These are phyloP conservation scores for Fusarium robinianum DNA, from an alignment of 2,329 filamentous ascomycete genomes.

Conservation along the genomic window DNA sequence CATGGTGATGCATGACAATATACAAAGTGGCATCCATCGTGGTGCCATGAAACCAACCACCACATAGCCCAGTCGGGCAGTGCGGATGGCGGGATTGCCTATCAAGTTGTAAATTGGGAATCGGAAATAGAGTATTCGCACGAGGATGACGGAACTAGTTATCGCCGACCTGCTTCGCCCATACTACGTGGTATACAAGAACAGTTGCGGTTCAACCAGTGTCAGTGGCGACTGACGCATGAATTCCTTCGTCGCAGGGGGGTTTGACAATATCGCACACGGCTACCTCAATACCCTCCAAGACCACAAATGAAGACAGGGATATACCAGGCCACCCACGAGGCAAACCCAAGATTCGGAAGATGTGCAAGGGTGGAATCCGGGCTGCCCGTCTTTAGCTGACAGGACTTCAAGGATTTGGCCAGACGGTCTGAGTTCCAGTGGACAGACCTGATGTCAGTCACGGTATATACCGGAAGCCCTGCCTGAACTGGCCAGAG, in stretches of 20 bases:
- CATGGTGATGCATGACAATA: slow-evolving; percentile 5
- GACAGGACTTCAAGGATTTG: slow-evolving; percentile 1
- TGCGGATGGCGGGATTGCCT: too few relatives aligned
- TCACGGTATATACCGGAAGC: too few relatives aligned
- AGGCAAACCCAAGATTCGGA: slow-evolving; percentile 2
- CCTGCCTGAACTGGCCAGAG: background rate
- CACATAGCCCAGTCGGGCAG: background rate
- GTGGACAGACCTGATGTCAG: background rate
- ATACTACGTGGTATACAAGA: too few relatives aligned
- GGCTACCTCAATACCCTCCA: background rate
- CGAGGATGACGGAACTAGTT: too few relatives aligned
- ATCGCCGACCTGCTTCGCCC: too few relatives aligned
- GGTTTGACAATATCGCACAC: too few relatives aligned
- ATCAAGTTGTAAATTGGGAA: too few relatives aligned
- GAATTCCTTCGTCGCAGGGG: too few relatives aligned
- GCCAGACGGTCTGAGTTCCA: background rate
- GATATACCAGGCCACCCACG: slow-evolving; percentile 6
- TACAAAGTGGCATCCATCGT: background rate
- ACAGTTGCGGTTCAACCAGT: too few relatives aligned
- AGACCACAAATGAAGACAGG: too few relatives aligned
- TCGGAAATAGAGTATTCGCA: too few relatives aligned
- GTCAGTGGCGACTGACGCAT: too few relatives aligned
- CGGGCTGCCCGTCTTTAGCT: slow-evolving; percentile 2
- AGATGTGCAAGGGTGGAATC: slow-evolving; percentile 11
- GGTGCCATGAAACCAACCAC: background rate